A percentile compares a stretch with the other conserved stretches of the same genome.
Conservation (phyloP, 1,284 basidiomycete species). For the Tylopilus sp. region DNA sequence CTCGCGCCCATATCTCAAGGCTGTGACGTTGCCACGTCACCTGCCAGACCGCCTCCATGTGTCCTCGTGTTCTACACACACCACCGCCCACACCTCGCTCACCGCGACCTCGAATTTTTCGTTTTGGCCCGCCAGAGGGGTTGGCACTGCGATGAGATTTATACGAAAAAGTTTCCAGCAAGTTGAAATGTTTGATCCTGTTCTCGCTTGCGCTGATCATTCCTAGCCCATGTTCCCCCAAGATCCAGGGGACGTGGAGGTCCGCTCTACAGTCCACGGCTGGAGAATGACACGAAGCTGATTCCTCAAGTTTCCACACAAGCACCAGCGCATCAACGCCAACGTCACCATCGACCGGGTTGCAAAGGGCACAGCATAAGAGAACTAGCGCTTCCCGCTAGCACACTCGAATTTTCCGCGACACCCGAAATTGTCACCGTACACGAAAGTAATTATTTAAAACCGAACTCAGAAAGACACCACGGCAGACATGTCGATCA, state of each 20-base stretch:
- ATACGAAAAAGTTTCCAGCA: constrained; percentile 53
- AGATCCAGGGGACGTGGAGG: constrained; percentile 73
- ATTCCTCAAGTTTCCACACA: not conserved
- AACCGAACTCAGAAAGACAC: too few relatives aligned
- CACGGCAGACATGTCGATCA: too few relatives aligned
- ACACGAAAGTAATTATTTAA: too few relatives aligned
- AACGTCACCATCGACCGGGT: too few relatives aligned
- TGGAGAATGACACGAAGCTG: constrained; percentile 53
- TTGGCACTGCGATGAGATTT: constrained; percentile 75
- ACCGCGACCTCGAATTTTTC: constrained; percentile 87
- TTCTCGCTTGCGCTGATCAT: not conserved
- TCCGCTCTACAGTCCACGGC: constrained; percentile 75
- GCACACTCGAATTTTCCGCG: too few relatives aligned
- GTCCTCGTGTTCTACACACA: constrained; percentile 92
- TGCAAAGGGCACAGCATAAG: not conserved
- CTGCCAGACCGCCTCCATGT: constrained; percentile 39
- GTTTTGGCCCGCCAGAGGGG: constrained; percentile 58
- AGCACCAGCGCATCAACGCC: not conserved
- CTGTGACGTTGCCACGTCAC: not conserved
- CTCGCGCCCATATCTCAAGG: constrained; percentile 14
- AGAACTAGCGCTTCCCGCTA: not conserved
- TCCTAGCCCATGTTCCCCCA: constrained; percentile 82
- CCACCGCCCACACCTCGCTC: constrained; percentile 82
- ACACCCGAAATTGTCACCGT: too few relatives aligned
- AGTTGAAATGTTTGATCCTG: constrained; percentile 33